phyloP scores from a whole-genome alignment of 495 filamentous ascomycete species.

The Tuber umbilicatum region DNA sequence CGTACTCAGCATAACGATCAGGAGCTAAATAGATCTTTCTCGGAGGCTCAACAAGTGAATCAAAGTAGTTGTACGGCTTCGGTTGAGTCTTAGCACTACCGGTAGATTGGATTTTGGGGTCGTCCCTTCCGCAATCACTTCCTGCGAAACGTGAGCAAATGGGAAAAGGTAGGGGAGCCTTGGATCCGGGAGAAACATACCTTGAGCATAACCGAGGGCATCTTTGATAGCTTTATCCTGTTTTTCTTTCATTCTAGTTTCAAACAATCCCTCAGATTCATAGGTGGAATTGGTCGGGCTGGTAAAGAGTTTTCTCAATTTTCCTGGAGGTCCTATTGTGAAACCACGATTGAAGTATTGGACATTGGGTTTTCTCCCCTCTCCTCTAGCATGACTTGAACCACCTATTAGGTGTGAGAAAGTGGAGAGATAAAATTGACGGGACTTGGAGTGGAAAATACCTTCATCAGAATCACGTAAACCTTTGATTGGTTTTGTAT shows the following conservation, averaged over 20 bases:
- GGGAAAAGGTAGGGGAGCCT: no score
- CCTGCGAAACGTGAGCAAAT: no score
- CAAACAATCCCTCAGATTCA: no score
- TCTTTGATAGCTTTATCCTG: no score
- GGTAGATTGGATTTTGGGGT: neutral
- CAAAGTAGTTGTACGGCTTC: neutral
- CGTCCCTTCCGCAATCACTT: neutral
- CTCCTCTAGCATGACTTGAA: neutral
- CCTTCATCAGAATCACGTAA: neutral
- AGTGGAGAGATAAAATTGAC: neutral
- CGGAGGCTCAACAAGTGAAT: neutral
- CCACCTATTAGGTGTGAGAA: neutral
- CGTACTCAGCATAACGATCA: neutral
- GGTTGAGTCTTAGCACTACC: neutral
- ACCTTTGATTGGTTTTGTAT: neutral
- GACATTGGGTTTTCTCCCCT: neutral
- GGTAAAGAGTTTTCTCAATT: neutral
- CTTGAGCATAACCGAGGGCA: no score
- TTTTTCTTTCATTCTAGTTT: no score
- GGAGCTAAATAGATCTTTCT: neutral
- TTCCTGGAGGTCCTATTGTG: neutral
- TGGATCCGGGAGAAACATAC: no score
- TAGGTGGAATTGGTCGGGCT: no score
- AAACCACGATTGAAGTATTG: neutral
- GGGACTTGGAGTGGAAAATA: neutral